Conservation (phyloP, 148 eudicot species). For the Euryodendron excelsum region DNA sequence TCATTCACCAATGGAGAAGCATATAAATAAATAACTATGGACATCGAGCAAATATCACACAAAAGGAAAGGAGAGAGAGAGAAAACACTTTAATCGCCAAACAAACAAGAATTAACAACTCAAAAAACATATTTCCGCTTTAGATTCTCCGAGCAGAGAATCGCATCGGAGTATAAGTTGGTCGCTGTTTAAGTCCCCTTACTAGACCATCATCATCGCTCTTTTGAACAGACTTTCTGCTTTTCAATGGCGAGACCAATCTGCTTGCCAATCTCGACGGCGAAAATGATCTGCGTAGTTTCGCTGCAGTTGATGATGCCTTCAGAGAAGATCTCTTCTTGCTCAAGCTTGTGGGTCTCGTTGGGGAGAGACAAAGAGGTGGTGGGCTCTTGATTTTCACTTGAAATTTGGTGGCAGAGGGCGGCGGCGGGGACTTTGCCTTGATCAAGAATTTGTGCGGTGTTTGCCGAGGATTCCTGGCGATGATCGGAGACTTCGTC, state of each 20-base stretch:
- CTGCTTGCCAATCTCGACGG: constrained; percentile 72
- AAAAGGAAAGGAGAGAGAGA: not conserved
- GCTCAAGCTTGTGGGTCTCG: constrained; percentile 16
- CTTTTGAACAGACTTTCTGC: constrained; percentile 44
- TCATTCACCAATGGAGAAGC: not conserved
- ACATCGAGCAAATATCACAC: constrained; percentile 33
- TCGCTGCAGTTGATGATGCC: constrained; percentile 28
- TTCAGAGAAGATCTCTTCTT: constrained; percentile 29
- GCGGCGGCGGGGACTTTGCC: constrained; percentile 31
- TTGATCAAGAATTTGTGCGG: constrained; percentile 87
- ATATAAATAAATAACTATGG: constrained; percentile 6
- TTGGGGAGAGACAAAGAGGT: constrained; percentile 41
- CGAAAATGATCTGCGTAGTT: constrained; percentile 65
- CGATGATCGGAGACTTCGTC: constrained; percentile 61
- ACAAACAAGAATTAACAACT: not conserved
- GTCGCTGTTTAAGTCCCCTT: constrained; percentile 61
- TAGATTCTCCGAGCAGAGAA: constrained; percentile 40
- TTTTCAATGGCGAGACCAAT: constrained; percentile 80
- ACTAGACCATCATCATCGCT: constrained; percentile 24
- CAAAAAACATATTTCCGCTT: not conserved
- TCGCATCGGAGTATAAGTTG: constrained; percentile 36
- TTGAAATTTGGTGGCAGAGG: constrained; percentile 34
- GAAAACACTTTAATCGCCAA: not conserved
- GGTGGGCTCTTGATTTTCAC: constrained; percentile 52
- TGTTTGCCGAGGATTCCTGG: constrained; percentile 39